Conservation (phyloP, 2,329 filamentous ascomycete species). For the Colletotrichum australisinense region DNA sequence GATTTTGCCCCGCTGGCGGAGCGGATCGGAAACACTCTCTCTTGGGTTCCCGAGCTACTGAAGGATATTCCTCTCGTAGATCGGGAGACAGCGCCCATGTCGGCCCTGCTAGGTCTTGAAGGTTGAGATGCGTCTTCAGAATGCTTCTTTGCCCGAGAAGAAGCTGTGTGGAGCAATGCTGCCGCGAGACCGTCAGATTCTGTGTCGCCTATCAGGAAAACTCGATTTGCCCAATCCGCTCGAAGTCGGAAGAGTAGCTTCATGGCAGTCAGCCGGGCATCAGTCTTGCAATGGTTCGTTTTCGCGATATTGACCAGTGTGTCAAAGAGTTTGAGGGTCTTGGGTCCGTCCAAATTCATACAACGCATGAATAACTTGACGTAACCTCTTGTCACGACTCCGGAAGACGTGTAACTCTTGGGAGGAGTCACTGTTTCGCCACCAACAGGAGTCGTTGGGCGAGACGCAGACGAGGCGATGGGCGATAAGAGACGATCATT, state of each 20-base stretch:
- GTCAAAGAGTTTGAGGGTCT: constrained; percentile 72
- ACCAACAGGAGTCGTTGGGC: constrained; percentile 41
- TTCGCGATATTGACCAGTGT: constrained; percentile 73
- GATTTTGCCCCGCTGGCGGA: constrained; percentile 54
- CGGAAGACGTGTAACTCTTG: constrained; percentile 66
- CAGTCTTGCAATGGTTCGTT: constrained; percentile 69
- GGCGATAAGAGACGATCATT: constrained; percentile 60
- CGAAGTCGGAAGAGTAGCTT: constrained; percentile 85
- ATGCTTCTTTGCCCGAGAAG: constrained; percentile 61
- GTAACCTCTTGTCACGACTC: constrained; percentile 78
- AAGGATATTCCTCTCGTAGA: constrained; percentile 65
- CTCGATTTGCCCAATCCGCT: constrained; percentile 81
- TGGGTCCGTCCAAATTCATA: constrained; percentile 73
- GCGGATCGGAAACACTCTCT: constrained; percentile 54
- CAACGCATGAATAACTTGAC: constrained; percentile 81
- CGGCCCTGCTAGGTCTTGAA: constrained; percentile 56
- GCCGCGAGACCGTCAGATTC: constrained; percentile 81
- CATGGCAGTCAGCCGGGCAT: constrained; percentile 79
- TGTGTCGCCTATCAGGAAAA: constrained; percentile 77
- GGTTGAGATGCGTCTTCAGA: constrained; percentile 63
- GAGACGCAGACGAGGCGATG: constrained; percentile 44
- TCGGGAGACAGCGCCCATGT: constrained; percentile 54
- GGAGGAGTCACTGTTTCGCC: constrained; percentile 38
- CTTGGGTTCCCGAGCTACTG: constrained; percentile 57
- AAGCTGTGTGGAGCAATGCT: constrained; percentile 74